A percentile compares a stretch with the other conserved stretches of the same genome.
Conservation (phyloP, 106 monocot species). For the Dioscorea alata region DNA sequence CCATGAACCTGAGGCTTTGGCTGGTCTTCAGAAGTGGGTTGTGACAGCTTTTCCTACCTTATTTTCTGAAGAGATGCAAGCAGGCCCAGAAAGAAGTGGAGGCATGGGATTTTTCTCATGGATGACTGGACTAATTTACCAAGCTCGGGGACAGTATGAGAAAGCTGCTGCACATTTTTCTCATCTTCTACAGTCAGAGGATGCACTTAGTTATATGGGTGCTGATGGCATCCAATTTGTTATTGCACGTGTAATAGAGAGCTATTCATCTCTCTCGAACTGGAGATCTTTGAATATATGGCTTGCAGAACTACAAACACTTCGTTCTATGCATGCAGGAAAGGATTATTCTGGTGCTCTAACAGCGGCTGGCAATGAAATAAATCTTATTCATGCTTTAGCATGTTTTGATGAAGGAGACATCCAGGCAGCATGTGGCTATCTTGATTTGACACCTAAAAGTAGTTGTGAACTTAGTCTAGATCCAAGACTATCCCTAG, state of each 20-base stretch:
- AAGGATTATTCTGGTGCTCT: conserved; percentile 91
- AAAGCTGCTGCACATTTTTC: conserved; percentile 98
- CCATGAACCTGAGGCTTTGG: conserved; percentile 73
- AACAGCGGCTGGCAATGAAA: conserved; percentile 92
- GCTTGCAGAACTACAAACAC: conserved; percentile 77
- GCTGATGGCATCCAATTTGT: conserved; percentile 93
- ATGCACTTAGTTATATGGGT: conserved; percentile 59
- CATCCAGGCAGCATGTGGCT: conserved; percentile 58
- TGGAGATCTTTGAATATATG: conserved; percentile 94
- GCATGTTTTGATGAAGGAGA: conserved; percentile 91
- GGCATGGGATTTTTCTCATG: conserved; percentile 50
- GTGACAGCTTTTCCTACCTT: conserved; percentile 41
- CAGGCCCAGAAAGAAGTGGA: conserved; percentile 14
- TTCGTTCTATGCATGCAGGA: conserved; percentile 83
- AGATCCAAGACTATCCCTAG: conserved; percentile 80
- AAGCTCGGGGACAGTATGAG: conserved; percentile 88
- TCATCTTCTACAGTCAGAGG: conserved; percentile 83
- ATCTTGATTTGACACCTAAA: conserved; percentile 96
- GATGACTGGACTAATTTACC: conserved; percentile 90
- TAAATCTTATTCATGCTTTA: conserved; percentile 88
- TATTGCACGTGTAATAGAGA: conserved; percentile 80
- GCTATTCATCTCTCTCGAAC: conserved; percentile 78
- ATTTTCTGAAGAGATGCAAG: conserved; percentile 35
- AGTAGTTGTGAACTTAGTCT: conserved; percentile 80
- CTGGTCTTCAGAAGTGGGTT: conserved; percentile 89